A percentile compares a stretch with the other conserved stretches of the same genome.
Evolutionary conservation across 2,329 filamentous ascomycete genomes (phyloP).

Genomic region (Epichloe aotearoae): DNA sequence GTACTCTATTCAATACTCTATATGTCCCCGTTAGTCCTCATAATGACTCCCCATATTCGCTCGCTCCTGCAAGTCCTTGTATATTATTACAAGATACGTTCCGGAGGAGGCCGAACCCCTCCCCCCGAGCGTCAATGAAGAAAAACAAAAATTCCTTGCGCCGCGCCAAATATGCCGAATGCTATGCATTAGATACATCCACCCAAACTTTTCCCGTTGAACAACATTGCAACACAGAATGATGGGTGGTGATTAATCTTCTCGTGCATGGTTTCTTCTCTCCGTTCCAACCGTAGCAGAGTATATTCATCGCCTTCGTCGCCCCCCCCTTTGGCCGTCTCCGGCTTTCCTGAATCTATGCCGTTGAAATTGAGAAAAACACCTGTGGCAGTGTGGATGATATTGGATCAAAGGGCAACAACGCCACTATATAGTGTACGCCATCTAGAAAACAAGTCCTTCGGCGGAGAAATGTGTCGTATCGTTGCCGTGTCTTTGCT

Average conservation of each 20-base stretch:
- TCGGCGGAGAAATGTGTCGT: not conserved
- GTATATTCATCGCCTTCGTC: too few species aligned
- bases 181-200: not conserved
- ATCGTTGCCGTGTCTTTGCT: not conserved
- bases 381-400: too few species aligned
- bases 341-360: too few species aligned
- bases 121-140: not conserved
- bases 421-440: too few species aligned
- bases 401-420: too few species aligned
- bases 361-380: too few species aligned
- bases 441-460: not conserved
- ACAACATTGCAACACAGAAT: not conserved
- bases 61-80: not conserved
- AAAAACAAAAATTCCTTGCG: not conserved
- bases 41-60: too few species aligned
- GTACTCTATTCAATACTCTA: too few species aligned
- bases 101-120: not conserved
- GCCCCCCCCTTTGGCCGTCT: too few species aligned
- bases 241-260: not conserved
- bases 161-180: not conserved
- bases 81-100: not conserved
- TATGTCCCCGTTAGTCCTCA: too few species aligned
- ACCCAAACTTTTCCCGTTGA: not conserved
- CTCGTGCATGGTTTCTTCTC: not conserved
- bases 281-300: too few species aligned